Evolutionary conservation across 371 early-diverging fungal species (phyloP).

Genomic region (Thermomucor indicae-seudaticae): DNA sequence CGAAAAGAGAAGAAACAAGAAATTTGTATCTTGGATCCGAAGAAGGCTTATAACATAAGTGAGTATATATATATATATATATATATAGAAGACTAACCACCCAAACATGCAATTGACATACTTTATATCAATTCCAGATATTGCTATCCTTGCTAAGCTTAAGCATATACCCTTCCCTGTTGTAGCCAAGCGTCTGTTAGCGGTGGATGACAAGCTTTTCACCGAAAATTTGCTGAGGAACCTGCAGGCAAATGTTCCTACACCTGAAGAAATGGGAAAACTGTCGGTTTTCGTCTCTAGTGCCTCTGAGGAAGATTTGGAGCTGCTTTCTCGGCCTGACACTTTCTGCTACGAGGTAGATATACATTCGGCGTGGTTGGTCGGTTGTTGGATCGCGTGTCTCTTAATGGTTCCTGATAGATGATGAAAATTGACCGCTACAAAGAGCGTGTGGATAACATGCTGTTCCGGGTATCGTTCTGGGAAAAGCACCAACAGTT

Average conservation of each 20-base stretch:
- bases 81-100: neutral
- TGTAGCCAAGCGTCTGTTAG: slow-evolving; percentile 54
- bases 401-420: slow-evolving; percentile 16
- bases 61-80: slow-evolving; percentile 14
- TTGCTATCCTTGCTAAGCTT: slow-evolving; percentile 64
- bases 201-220: slow-evolving; percentile 58
- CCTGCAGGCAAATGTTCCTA: slow-evolving; percentile 64
- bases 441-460: slow-evolving; percentile 72
- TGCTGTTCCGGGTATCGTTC: slow-evolving; percentile 78
- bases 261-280: slow-evolving; percentile 72
- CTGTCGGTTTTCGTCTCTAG: slow-evolving; percentile 67
- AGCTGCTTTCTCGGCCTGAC: slow-evolving; percentile 74
- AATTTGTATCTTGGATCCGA: slow-evolving; percentile 67
- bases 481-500: slow-evolving; percentile 67
- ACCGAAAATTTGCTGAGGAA: slow-evolving; percentile 66
- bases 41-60: slow-evolving; percentile 76
- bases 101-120: neutral
- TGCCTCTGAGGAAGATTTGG: slow-evolving; percentile 58
- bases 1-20: slow-evolving; percentile 37
- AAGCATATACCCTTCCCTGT: slow-evolving; percentile 60
- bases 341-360: slow-evolving; percentile 76
- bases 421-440: slow-evolving; percentile 81
- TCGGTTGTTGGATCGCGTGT: neutral
- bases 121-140: slow-evolving; percentile 39
- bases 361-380: neutral